These are phyloP conservation scores for Rhizopus microsporus DNA, from an alignment of 371 early-diverging fungal genomes.

Conservation along the genomic window DNA sequence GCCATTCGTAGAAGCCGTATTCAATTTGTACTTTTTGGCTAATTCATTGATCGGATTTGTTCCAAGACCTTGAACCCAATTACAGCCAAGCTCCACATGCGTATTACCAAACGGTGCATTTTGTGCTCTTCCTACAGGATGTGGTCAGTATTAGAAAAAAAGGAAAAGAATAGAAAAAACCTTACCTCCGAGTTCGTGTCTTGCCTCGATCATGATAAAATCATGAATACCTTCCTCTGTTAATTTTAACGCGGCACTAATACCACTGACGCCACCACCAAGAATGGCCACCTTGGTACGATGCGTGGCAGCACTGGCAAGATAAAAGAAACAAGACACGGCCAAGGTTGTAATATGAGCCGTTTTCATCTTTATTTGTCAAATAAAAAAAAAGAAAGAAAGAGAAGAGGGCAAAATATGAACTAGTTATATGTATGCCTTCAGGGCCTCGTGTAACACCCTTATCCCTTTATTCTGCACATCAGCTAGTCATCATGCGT, in stretches of 20 bases:
- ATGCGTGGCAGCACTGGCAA: slow-evolving; percentile 16
- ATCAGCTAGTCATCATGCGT: neutral
- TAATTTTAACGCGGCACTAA: slow-evolving; percentile 47
- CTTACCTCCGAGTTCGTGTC: slow-evolving; percentile 43
- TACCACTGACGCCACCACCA: slow-evolving; percentile 52
- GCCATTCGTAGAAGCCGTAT: slow-evolving; percentile 29
- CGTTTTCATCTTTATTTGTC: slow-evolving; percentile 1
- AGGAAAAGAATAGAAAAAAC: neutral
- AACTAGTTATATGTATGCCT: too few species aligned
- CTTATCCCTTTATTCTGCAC: neutral
- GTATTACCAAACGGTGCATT: slow-evolving; percentile 36
- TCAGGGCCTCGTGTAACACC: too few species aligned
- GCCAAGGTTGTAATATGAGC: neutral
- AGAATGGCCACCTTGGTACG: slow-evolving; percentile 49
- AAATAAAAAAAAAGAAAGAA: neutral
- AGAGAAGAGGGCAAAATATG: neutral
- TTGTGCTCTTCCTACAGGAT: slow-evolving; percentile 41
- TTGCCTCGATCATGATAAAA: slow-evolving; percentile 49
- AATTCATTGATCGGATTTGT: slow-evolving; percentile 45
- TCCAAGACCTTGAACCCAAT: slow-evolving; percentile 57
- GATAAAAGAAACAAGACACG: neutral
- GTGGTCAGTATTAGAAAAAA: neutral
- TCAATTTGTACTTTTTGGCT: slow-evolving; percentile 35
- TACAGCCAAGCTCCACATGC: slow-evolving; percentile 46
- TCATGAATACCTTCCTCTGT: slow-evolving; percentile 39